Evolutionary conservation across 208 protist species (phyloP).

Genomic region (Willaertia magna): DNA sequence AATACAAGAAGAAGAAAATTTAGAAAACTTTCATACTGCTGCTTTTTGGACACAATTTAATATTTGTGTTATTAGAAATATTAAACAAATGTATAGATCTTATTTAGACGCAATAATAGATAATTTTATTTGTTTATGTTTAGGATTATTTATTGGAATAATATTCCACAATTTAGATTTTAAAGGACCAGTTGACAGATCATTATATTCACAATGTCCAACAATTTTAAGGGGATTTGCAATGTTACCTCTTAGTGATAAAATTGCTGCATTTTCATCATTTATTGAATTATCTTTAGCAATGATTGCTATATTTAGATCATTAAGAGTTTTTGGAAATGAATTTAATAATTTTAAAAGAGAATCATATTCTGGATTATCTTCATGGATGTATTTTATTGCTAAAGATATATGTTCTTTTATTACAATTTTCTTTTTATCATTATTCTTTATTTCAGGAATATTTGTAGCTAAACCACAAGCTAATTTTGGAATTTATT

Average conservation of each 20-base stretch:
- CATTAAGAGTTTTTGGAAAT: neutral
- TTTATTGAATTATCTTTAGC: neutral
- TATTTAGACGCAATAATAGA: neutral
- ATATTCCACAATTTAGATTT: neutral
- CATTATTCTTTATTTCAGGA: neutral
- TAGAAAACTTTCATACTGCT: neutral
- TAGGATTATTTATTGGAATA: neutral
- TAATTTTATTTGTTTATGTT: neutral
- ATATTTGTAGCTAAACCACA: neutral
- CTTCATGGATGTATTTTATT: neutral
- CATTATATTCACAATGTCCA: neutral
- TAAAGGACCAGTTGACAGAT: neutral
- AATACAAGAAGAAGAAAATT: too few relatives aligned
- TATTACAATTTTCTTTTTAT: neutral
- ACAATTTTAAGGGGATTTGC: neutral
- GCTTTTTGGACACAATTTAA: neutral
- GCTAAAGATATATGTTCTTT: neutral
- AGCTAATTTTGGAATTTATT: neutral
- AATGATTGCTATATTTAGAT: neutral
- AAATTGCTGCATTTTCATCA: neutral
- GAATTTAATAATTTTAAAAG: neutral
- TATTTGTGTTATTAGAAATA: neutral
- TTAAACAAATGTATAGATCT: neutral
- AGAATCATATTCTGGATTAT: neutral
- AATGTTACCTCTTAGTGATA: neutral